Evolutionary conservation across 2,329 filamentous ascomycete genomes (phyloP).

Genomic region (Calonectria multiphialidica): DNA sequence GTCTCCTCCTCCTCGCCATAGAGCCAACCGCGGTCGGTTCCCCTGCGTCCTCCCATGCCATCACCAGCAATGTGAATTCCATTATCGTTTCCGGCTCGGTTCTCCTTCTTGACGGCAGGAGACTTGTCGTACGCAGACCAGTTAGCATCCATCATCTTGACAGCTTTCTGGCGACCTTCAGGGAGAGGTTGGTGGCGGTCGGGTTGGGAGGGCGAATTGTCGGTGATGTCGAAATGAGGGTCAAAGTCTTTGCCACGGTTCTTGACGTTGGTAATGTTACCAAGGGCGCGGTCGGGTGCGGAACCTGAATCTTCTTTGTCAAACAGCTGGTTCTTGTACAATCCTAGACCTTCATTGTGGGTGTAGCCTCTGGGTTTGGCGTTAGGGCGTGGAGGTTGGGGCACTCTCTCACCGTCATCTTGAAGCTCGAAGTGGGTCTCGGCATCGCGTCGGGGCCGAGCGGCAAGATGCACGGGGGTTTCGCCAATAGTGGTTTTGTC

Average conservation of each 20-base stretch:
- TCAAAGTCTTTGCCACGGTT: slow-evolving; percentile 83
- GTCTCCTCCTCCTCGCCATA: slow-evolving; percentile 61
- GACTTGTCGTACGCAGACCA: slow-evolving; percentile 70
- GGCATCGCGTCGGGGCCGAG: slow-evolving; percentile 81
- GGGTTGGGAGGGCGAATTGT: slow-evolving; percentile 69
- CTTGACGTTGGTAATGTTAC: slow-evolving; percentile 78
- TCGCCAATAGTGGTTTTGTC: slow-evolving; percentile 67
- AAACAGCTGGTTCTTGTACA: slow-evolving; percentile 85
- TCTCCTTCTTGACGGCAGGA: slow-evolving; percentile 47
- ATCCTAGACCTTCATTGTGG: slow-evolving; percentile 73
- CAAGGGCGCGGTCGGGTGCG: slow-evolving; percentile 62
- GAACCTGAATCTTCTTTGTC: slow-evolving; percentile 64
- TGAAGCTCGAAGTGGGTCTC: slow-evolving; percentile 87
- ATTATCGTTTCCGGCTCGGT: slow-evolving; percentile 27
- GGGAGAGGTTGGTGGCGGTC: slow-evolving; percentile 57
- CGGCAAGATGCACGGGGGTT: slow-evolving; percentile 69
- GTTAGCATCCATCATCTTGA: slow-evolving; percentile 79
- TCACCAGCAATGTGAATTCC: slow-evolving; percentile 66
- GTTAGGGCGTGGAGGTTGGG: slow-evolving; percentile 58
- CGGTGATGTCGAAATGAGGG: slow-evolving; percentile 81
- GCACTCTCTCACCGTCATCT: slow-evolving; percentile 76
- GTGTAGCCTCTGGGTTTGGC: slow-evolving; percentile 64
- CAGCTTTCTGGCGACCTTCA: slow-evolving; percentile 74
- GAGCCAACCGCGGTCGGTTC: slow-evolving; percentile 67
- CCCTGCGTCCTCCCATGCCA: slow-evolving; percentile 74